Conservation (phyloP, 2,329 filamentous ascomycete genomes). For the Lasiodiplodia gonubiensis region DNA sequence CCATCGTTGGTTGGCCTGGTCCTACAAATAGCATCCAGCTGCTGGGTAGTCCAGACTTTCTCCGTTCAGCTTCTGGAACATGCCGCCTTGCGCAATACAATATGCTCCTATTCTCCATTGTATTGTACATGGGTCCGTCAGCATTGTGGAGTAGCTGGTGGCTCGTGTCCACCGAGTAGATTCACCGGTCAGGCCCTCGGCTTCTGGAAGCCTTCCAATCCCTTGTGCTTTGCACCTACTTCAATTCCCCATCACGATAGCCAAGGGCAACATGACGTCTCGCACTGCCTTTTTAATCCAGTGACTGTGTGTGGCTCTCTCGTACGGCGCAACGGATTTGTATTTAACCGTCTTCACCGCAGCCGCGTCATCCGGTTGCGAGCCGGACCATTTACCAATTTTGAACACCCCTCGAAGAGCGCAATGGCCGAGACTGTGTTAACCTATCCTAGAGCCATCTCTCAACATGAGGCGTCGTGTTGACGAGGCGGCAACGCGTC, state of each 20-base stretch:
- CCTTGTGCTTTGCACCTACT: background rate
- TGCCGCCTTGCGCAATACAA: conserved; percentile 17
- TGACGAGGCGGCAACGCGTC: background rate
- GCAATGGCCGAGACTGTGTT: background rate
- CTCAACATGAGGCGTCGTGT: background rate
- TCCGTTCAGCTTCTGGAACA: conserved; percentile 8
- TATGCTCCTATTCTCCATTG: conserved; percentile 8
- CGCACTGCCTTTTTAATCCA: background rate
- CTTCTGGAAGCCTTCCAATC: background rate
- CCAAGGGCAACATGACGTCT: background rate
- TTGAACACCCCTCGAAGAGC: background rate
- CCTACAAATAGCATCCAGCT: background rate
- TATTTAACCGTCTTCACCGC: background rate
- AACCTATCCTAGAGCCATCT: background rate
- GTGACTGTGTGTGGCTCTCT: background rate
- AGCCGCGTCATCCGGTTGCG: conserved; percentile 19
- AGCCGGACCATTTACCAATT: background rate
- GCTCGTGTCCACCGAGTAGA: background rate
- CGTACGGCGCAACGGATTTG: background rate
- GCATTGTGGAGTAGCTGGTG: conserved; percentile 12
- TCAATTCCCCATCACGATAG: background rate
- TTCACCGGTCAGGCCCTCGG: background rate
- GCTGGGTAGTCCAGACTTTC: background rate
- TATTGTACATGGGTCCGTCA: background rate
- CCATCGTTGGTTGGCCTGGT: background rate